phyloP scores from a whole-genome alignment of 768 basidiomycete genomes.

The Hypholoma sublateritium region DNA sequence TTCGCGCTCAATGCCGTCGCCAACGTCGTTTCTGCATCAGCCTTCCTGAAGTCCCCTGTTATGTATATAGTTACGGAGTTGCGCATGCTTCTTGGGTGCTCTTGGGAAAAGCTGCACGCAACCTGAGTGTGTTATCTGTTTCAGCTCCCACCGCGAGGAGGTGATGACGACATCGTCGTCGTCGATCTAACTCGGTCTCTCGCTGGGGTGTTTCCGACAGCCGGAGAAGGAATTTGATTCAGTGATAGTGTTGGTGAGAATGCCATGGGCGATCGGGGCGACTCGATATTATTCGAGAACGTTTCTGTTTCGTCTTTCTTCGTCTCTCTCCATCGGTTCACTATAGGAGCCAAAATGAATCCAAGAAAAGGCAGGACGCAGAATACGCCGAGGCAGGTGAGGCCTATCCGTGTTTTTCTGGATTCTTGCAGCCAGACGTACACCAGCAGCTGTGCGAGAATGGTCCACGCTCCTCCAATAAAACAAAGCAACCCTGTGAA shows the following conservation, averaged over 20 bases:
- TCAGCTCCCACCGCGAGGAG: too few relatives aligned
- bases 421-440: constrained; percentile 21
- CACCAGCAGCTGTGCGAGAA: constrained; percentile 19
- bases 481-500: constrained; percentile 21
- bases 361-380: constrained; percentile 16
- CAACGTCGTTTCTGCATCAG: too few relatives aligned
- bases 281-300: constrained; percentile 3
- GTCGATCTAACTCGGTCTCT: too few relatives aligned
- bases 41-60: too few relatives aligned
- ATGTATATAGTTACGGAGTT: too few relatives aligned
- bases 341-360: constrained; percentile 17
- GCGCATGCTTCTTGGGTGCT: too few relatives aligned
- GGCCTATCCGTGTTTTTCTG: constrained; percentile 11
- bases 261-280: not conserved
- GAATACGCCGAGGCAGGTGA: constrained; percentile 14
- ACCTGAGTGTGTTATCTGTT: too few relatives aligned
- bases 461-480: constrained; percentile 16
- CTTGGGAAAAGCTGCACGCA: too few relatives aligned
- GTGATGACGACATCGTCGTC: too few relatives aligned
- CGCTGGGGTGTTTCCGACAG: too few relatives aligned
- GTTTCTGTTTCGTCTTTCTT: not conserved
- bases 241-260: not conserved
- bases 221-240: too few relatives aligned
- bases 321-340: not conserved
- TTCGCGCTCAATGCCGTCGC: too few relatives aligned